Evolutionary conservation across 306 rosid species (phyloP), one percentile per base, ranked within the genome.

Genomic region (Inga oerstediana): DNA sequence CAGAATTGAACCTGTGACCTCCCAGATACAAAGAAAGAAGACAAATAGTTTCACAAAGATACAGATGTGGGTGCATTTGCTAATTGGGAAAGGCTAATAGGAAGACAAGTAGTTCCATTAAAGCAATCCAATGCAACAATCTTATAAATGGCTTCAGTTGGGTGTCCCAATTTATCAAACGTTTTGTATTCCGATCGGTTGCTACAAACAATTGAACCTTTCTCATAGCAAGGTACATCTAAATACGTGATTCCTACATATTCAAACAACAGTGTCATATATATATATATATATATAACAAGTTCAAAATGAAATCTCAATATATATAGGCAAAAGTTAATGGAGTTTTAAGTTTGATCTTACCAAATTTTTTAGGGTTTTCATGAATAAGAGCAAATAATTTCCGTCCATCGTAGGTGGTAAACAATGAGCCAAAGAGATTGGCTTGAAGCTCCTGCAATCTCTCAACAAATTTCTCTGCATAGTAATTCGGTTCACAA

Each of bases 1-100:
- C 1, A 7, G 1, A 0, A 39, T 39, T 39, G 0, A 39, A 39
- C 41, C 0, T 5, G 1, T 0, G 8, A 39, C 8, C 43, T 5
- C 8, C 0, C 0, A 39, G 8, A 6, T 6, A 39, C 1, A 39
- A 1, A 39, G 8, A 6, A 39, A 2, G 8, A 39, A 39, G 8
- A 39, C 8, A 39, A 39, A 1, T 39, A 39, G 43, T 39, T 39
- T 8, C 43, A 6, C 1, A 1, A 39, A 39, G 43, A 7, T 39
- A 39, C 8, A 39, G 4, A 14, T 49, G 54, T 2, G 54, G 54
- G 54, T 49, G 17, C 54, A 14, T 4, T 49, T 2, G 19, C 54
- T 49, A 49, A 49, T 49, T 49, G 4, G 17, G 54, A 49, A 49
- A 49, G 1, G 54, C 17, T 12, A 14, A 49, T 6, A 49, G 54